Percentiles rank a stretch among this genome's conserved stretches.
These are phyloP conservation scores for Coprinopsis strossmayeri DNA, from an alignment of 768 basidiomycete genomes.

Conservation along the genomic window DNA sequence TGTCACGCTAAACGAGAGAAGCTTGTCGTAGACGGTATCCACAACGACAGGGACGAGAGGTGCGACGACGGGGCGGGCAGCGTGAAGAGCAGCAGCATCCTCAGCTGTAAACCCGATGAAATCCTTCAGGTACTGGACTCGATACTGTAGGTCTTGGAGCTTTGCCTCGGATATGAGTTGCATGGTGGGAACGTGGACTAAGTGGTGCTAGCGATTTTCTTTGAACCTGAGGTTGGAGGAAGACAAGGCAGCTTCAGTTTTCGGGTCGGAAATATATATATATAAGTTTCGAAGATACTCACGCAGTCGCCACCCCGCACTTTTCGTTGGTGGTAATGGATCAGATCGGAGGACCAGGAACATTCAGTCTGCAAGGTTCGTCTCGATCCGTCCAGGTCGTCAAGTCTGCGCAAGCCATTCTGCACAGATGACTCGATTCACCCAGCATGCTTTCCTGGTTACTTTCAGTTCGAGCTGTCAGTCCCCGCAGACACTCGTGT, in stretches of 20 bases:
- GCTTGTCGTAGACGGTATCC: conserved; percentile 39
- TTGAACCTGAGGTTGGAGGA: neutral
- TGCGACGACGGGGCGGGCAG: conserved; percentile 32
- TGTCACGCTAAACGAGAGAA: conserved; percentile 37
- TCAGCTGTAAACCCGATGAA: conserved; percentile 37
- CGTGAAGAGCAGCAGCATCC: conserved; percentile 35
- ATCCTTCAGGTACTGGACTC: conserved; percentile 36
- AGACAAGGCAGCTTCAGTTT: neutral
- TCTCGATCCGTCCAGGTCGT: neutral
- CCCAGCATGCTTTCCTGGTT: too few species aligned
- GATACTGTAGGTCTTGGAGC: conserved; percentile 22
- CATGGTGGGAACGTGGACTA: neutral
- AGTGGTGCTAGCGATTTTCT: neutral
- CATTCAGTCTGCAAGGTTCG: neutral
- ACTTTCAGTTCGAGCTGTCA: too few species aligned
- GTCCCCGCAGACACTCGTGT: too few species aligned
- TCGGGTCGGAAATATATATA: neutral
- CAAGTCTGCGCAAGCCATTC: too few species aligned
- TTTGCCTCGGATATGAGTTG: conserved; percentile 4
- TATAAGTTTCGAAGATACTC: neutral
- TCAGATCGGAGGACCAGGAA: neutral
- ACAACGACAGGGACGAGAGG: conserved; percentile 37
- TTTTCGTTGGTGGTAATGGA: neutral
- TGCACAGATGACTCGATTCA: too few species aligned
- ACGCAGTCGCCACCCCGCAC: neutral